A percentile compares a stretch with the other conserved stretches of the same genome.
These are phyloP conservation scores for Akebia trifoliata DNA, from an alignment of 164 flowering plant genomes.

Conservation along the genomic window DNA sequence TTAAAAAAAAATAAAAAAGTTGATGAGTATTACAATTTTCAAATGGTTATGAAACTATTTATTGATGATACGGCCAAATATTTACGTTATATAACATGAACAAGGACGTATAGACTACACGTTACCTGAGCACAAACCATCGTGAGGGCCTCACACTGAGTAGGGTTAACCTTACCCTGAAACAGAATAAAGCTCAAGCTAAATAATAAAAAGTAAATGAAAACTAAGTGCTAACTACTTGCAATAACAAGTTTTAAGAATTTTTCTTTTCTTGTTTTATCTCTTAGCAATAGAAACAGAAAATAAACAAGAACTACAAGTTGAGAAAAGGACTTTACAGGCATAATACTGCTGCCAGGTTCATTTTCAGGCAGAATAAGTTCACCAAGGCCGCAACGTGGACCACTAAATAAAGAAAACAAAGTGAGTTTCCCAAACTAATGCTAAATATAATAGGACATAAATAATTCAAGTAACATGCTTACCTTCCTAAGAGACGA, in stretches of 20 bases:
- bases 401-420: conserved; percentile 62
- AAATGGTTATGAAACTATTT: too few species aligned
- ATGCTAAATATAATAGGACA: not conserved
- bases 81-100: too few species aligned
- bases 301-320: too few species aligned
- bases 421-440: not conserved
- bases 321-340: conserved; percentile 44
- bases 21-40: too few species aligned
- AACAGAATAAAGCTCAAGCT: conserved; percentile 19
- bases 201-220: too few species aligned
- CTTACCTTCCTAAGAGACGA: conserved; percentile 84
- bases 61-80: too few species aligned
- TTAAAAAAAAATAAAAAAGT: too few species aligned
- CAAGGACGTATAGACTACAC: not conserved
- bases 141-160: conserved; percentile 97
- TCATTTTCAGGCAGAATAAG: conserved; percentile 98
- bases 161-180: conserved; percentile 98
- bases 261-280: too few species aligned
- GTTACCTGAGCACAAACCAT: conserved; percentile 99
- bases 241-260: too few species aligned
- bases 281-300: too few species aligned
- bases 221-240: too few species aligned
- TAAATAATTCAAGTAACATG: not conserved
- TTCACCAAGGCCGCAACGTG: conserved; percentile 98
- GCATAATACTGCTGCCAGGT: conserved; percentile 99